Base-by-base conservation (phyloP, 2,329 filamentous ascomycete genomes). In the Neophaeococcomyces mojaviensis region DNA sequence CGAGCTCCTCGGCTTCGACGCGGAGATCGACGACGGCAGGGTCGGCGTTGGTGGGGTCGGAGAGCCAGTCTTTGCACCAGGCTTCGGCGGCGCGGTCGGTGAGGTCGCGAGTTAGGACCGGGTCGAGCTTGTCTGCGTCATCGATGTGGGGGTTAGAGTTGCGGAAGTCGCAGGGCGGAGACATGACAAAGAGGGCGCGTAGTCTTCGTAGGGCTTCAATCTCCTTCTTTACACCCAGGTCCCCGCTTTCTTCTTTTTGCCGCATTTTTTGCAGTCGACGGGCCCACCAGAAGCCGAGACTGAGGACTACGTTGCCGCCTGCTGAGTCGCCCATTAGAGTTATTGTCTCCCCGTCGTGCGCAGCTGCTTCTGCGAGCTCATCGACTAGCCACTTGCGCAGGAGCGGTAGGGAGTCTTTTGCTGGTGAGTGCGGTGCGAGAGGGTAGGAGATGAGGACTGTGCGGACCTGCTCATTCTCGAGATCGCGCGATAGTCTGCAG, bases 291-390 rank as follows among this genome's bases (percentile, higher is more conserved):
- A 48, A 24, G 58, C 58, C 35, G 18, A 73, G 50, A 3, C 65
- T 63, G 33, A 48, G 8, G 0, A 69, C 65, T 3, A 79, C 63
- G 48, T 79, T 80, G 0, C 69, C 76, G 0, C 77, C 77, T 0
- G 75, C 71, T 0, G 72, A 76, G 45, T 80, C 77, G 1, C 77
- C 77, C 0, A 68, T 70, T 1, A 79, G 62, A 1, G 72, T 66
- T 0, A 78, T 63, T 1, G 58, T 63, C 44, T 77, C 69, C 12
- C 33, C 28, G 12, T 4, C n/a, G 10, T 30, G 22, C 2, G 60
- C 60, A 0, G 61, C 54, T 0, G 71, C 65, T n/a, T 66, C 55
- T 1, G 52, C 37, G 50, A 79, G 52, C 0, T 76, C 48, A 0
- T 56, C 55, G 0, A 60, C 59, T 49, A 78, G 75, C 9, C 74